These are phyloP conservation scores for Arthrobotrys musiformis DNA, from an alignment of 2,329 filamentous ascomycete genomes.

Conservation along the genomic window DNA sequence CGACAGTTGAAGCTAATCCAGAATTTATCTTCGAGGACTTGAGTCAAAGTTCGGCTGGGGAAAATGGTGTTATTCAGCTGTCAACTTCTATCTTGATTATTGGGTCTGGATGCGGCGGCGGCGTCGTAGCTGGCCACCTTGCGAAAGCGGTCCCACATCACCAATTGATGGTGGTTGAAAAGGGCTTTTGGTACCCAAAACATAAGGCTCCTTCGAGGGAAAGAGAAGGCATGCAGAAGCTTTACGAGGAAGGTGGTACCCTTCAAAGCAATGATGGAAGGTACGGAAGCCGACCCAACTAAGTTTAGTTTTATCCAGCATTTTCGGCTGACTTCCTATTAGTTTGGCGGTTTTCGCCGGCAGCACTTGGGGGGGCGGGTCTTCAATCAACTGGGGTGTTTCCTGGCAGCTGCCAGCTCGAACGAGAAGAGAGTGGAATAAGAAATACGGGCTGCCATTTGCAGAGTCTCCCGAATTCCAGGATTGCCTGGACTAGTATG, in stretches of 20 bases:
- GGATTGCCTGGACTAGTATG: conserved; percentile 73
- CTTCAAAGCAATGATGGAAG: conserved; percentile 48
- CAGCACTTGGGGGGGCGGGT: conserved; percentile 83
- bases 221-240: conserved; percentile 36
- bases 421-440: conserved; percentile 75
- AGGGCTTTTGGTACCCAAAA: conserved; percentile 72
- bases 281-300: not conserved
- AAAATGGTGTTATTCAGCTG: conserved; percentile 61
- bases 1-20: conserved; percentile 61
- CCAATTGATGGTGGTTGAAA: conserved; percentile 74
- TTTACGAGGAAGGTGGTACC: conserved; percentile 40
- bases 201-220: conserved; percentile 45
- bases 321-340: conserved; percentile 58
- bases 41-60: conserved; percentile 66
- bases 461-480: conserved; percentile 81
- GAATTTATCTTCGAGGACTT: conserved; percentile 60
- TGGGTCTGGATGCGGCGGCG: conserved; percentile 87
- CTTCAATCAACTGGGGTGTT: conserved; percentile 86
- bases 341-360: conserved; percentile 73
- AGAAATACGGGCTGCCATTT: conserved; percentile 72
- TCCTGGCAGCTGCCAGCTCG: conserved; percentile 63
- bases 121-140: conserved; percentile 81
- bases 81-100: conserved; percentile 86
- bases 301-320: conserved; percentile 59
- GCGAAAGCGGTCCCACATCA: conserved; percentile 72